phyloP scores from a whole-genome alignment of 2,329 filamentous ascomycete species.

The Fusarium equiseti region DNA sequence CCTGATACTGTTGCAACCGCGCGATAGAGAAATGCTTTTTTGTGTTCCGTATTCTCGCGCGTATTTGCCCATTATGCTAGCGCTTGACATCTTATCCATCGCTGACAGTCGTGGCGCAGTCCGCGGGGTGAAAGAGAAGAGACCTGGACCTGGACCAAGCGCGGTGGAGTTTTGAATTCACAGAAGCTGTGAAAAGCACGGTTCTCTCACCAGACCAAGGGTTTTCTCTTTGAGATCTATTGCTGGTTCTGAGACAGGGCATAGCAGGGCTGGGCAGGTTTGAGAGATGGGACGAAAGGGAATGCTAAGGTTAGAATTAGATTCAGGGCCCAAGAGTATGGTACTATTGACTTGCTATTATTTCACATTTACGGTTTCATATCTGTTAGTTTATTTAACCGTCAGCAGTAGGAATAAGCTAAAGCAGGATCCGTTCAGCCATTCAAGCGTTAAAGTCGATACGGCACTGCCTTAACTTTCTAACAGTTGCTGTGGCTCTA shows the following conservation, averaged over 20 bases:
- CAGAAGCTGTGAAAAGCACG: constrained; percentile 18
- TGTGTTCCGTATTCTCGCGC: constrained; percentile 21
- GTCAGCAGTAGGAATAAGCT: background rate
- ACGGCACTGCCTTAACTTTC: background rate
- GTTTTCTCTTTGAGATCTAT: constrained; percentile 25
- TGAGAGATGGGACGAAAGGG: constrained; percentile 27
- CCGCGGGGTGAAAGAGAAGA: constrained; percentile 6
- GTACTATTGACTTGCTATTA: constrained; percentile 13
- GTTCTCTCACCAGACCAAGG: constrained; percentile 12
- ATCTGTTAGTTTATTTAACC: constrained; percentile 7
- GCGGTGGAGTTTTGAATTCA: constrained; percentile 34
- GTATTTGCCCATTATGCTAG: constrained; percentile 21
- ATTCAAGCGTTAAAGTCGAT: background rate
- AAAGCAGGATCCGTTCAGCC: background rate
- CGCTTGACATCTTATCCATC: constrained; percentile 21
- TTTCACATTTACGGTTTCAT: constrained; percentile 24
- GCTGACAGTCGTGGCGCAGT: constrained; percentile 44
- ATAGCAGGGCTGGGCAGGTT: constrained; percentile 1
- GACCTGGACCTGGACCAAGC: background rate
- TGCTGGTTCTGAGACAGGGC: constrained; percentile 14
- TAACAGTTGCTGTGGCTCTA: background rate
- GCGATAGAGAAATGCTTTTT: background rate
- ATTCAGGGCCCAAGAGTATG: constrained; percentile 14
- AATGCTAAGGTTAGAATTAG: background rate
- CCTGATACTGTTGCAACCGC: constrained; percentile 1